Base-by-base conservation (phyloP, 2,329 filamentous ascomycete genomes). In the Fusarium aywerte region DNA sequence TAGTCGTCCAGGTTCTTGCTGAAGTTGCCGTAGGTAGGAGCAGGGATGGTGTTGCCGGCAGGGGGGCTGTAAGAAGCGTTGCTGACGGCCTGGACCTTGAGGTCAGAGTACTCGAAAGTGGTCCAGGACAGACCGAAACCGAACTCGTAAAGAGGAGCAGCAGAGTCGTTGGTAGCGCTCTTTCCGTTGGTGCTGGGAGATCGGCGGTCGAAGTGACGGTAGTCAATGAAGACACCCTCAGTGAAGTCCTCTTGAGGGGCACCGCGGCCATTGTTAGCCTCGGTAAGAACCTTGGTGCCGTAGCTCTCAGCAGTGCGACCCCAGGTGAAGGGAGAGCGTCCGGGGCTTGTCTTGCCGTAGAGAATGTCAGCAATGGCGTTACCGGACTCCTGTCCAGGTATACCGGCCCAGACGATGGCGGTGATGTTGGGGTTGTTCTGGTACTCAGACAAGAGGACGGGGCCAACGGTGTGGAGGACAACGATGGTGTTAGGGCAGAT, bases 401-500 rank as follows among this genome's bases (percentile, higher is more conserved):
- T 80, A 72, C 92, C 91, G 32, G 92, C 92, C 86, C 90, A 96
- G 3, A 97, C 76, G 52, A 97, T 93, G 36, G 92, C 93, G 1
- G 92, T 93, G 47, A 97, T 84, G 77, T 97, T 97, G 33, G 88
- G 86, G 77, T 88, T 89, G 51, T 91, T 80, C 72, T 91, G 89
- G 84, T 89, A 95, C 11, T 92, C 87, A 13, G 89, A 87, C 23
- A 97, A 79, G 1, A 96, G 80, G 6, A 96, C 91, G 1, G 94
- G 88, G 0, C 93, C 93, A 5, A 90, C 87, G 2, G 91, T 93
- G 81, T 98, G 95, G 60, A 98, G 90, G 58, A 97, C 88, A 16
- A 98, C 92, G 61, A 98, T 90, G 13, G 93, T 97, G 84, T 97
- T 97, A 81, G 90, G 89, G 83, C 90, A 94, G 64, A 88, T 76